A percentile compares a stretch with the other conserved stretches of the same genome.
Evolutionary conservation across 495 filamentous ascomycete species (phyloP).

Genomic region (Massariosphaeria phaeospora): DNA sequence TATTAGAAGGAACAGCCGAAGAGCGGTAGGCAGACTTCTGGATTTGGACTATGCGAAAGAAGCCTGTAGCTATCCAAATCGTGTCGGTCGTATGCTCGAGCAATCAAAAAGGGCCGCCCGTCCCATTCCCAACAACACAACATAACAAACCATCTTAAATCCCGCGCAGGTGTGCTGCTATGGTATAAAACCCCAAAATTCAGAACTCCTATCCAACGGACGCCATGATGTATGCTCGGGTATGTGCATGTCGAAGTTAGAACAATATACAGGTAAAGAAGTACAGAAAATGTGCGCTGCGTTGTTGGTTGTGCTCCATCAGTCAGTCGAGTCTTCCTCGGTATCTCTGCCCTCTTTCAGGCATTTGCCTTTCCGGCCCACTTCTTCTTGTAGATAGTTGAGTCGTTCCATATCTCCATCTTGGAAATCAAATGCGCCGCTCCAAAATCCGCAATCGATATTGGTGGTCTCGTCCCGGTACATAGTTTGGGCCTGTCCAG

Average conservation of each 20-base stretch:
- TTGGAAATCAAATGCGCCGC: constrained; percentile 26
- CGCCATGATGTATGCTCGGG: neutral
- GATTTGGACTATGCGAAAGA: no score
- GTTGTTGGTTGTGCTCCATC: neutral
- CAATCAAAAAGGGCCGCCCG: no score
- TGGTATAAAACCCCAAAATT: neutral
- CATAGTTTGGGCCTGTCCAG: constrained; percentile 18
- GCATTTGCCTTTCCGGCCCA: constrained; percentile 35
- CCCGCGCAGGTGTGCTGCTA: neutral
- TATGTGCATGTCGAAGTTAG: constrained; percentile 1
- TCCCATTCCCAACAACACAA: neutral
- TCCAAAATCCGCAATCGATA: constrained; percentile 37
- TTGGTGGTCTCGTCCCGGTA: constrained; percentile 32
- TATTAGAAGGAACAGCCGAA: no score
- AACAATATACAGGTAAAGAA: constrained; percentile 1
- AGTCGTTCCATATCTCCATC: constrained; percentile 21
- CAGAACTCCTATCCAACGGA: neutral
- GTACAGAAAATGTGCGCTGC: neutral
- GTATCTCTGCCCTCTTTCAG: constrained; percentile 26
- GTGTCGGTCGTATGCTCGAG: no score
- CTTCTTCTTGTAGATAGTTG: constrained; percentile 31
- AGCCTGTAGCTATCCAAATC: no score
- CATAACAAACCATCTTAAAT: neutral
- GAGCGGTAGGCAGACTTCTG: no score
- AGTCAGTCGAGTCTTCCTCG: neutral